These are phyloP conservation scores for Fonsecaea multimorphosa DNA, from an alignment of 2,329 filamentous ascomycete species.

Conservation along the genomic window DNA sequence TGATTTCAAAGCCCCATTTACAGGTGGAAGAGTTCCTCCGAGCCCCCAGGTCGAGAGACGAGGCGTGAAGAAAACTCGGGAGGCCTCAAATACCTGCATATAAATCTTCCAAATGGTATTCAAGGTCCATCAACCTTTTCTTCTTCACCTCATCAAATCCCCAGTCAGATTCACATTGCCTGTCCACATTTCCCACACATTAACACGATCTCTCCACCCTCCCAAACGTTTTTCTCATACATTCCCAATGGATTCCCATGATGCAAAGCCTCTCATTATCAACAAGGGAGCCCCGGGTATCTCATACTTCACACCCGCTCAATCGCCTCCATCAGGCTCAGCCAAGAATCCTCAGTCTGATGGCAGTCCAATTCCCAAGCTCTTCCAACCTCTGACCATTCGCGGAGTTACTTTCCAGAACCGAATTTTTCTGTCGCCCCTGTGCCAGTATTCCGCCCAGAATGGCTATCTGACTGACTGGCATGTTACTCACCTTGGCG, in stretches of 20 bases:
- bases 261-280: constrained; percentile 42
- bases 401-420: constrained; percentile 67
- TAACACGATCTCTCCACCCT: not conserved
- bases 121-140: not conserved
- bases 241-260: constrained; percentile 25
- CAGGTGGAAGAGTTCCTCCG: not conserved
- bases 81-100: not conserved
- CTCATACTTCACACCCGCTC: constrained; percentile 58
- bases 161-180: not conserved
- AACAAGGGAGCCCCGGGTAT: constrained; percentile 50
- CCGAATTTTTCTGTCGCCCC: constrained; percentile 67
- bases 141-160: not conserved
- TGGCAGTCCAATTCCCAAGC: constrained; percentile 58
- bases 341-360: constrained; percentile 54
- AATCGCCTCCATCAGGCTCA: constrained; percentile 54
- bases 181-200: not conserved
- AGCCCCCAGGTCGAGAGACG: not conserved
- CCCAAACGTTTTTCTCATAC: not conserved
- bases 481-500: constrained; percentile 82
- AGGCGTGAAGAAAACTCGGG: not conserved
- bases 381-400: constrained; percentile 51
- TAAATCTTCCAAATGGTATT: not conserved
- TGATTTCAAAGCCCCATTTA: constrained; percentile 21
- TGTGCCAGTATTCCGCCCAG: constrained; percentile 71
- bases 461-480: constrained; percentile 78